Conservation (phyloP, 805 yeast genomes). For the Blastobotrys americana region DNA sequence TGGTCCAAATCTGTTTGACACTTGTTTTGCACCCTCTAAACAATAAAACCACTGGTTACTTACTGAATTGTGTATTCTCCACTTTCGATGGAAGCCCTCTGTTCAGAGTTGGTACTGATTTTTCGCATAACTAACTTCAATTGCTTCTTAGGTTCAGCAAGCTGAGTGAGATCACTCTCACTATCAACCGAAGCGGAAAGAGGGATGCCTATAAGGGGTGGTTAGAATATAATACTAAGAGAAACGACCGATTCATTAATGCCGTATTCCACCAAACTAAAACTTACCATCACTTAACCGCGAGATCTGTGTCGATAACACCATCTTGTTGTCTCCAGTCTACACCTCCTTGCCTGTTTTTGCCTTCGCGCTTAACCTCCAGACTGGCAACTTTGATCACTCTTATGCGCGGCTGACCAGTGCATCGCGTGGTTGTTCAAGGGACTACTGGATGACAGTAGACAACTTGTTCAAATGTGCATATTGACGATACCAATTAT, state of each 20-base stretch:
- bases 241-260: too few species aligned
- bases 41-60: constrained; percentile 19
- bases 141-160: constrained; percentile 75
- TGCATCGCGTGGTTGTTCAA: too few species aligned
- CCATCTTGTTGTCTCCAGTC: background rate
- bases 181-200: constrained; percentile 87
- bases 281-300: background rate
- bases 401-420: too few species aligned
- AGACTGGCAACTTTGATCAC: background rate
- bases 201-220: constrained; percentile 55
- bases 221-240: background rate
- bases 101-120: constrained; percentile 71
- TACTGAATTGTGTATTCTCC: constrained; percentile 61
- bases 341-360: too few species aligned
- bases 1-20: too few species aligned
- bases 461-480: too few species aligned
- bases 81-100: constrained; percentile 77
- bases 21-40: background rate
- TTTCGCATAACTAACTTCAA: constrained; percentile 69
- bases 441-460: too few species aligned
- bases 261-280: too few species aligned
- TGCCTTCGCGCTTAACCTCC: too few species aligned
- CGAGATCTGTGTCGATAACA: background rate
- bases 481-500: too few species aligned
- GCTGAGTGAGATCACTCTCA: constrained; percentile 46